Percentiles rank a stretch among this genome's conserved stretches.
These are phyloP conservation scores for Daldinia caldariorum DNA, from an alignment of 495 filamentous ascomycete species.

Conservation along the genomic window DNA sequence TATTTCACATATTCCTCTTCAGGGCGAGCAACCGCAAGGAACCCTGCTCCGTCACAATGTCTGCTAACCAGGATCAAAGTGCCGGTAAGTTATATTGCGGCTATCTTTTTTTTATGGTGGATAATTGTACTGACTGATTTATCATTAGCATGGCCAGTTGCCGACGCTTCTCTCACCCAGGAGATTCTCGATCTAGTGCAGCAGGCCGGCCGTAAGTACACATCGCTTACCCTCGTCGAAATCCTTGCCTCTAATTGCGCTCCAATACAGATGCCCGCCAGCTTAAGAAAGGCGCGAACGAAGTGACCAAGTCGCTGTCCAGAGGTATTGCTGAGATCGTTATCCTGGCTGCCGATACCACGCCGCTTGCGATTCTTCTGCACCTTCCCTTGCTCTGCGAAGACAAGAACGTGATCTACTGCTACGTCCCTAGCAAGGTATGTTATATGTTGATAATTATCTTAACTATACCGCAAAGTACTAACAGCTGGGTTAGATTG, in stretches of 20 bases:
- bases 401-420: constrained; percentile 80
- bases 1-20: constrained; percentile 30
- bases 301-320: constrained; percentile 50
- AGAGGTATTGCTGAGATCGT: constrained; percentile 85
- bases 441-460: constrained; percentile 33
- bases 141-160: constrained; percentile 83
- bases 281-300: constrained; percentile 86
- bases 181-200: constrained; percentile 88
- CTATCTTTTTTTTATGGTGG: neutral
- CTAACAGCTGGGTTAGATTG: constrained; percentile 55
- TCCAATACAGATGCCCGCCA: constrained; percentile 70
- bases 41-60: constrained; percentile 63
- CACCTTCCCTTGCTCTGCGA: constrained; percentile 90
- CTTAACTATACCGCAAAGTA: neutral
- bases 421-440: constrained; percentile 70
- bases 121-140: constrained; percentile 36
- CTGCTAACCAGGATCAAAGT: constrained; percentile 62
- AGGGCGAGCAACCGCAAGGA: constrained; percentile 73
- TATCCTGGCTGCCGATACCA: constrained; percentile 86
- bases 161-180: constrained; percentile 81
- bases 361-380: constrained; percentile 87
- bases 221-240: neutral
- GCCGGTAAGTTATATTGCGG: constrained; percentile 47
- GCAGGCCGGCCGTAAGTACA: constrained; percentile 68
- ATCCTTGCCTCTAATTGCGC: constrained; percentile 18